A percentile compares a stretch with the other conserved stretches of the same genome.
Evolutionary conservation across 495 filamentous ascomycete species (phyloP).

Genomic region (Tuber calosporum): DNA sequence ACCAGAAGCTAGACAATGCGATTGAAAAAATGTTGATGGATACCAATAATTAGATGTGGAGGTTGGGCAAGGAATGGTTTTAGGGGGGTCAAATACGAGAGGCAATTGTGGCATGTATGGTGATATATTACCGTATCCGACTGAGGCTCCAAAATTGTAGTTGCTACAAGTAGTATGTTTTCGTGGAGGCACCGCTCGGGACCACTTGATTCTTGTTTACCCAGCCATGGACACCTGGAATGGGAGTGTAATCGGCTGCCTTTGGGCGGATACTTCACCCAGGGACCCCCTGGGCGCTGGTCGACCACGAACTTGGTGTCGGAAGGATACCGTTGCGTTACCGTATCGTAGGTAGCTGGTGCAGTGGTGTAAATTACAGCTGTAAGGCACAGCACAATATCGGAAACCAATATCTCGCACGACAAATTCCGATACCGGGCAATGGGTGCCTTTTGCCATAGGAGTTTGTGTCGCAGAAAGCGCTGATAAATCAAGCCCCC

Average conservation of each 20-base stretch:
- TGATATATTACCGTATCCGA: not conserved
- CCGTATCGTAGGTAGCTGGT: not conserved
- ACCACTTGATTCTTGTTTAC: not conserved
- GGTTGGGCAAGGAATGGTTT: not conserved
- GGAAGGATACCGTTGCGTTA: not conserved
- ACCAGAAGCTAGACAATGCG: not conserved
- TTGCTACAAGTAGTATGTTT: not conserved
- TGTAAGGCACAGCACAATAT: not conserved
- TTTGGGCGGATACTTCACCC: not conserved
- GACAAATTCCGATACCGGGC: not conserved
- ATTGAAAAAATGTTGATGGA: constrained; percentile 1
- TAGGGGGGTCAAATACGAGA: not conserved
- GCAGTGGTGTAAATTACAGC: not conserved
- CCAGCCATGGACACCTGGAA: not conserved
- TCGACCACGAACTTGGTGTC: not conserved
- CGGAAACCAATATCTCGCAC: not conserved
- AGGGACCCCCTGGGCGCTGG: not conserved
- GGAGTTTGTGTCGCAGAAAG: not conserved
- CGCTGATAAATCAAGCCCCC: not conserved
- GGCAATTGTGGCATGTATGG: not conserved
- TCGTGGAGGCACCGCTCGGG: not conserved
- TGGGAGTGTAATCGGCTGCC: not conserved
- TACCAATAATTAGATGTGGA: not conserved
- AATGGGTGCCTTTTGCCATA: not conserved
- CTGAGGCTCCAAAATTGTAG: not conserved